A percentile compares a stretch with the other conserved stretches of the same genome.
phyloP scores from a whole-genome alignment of 129 eudicot species.

The Flaveria trinervia region DNA sequence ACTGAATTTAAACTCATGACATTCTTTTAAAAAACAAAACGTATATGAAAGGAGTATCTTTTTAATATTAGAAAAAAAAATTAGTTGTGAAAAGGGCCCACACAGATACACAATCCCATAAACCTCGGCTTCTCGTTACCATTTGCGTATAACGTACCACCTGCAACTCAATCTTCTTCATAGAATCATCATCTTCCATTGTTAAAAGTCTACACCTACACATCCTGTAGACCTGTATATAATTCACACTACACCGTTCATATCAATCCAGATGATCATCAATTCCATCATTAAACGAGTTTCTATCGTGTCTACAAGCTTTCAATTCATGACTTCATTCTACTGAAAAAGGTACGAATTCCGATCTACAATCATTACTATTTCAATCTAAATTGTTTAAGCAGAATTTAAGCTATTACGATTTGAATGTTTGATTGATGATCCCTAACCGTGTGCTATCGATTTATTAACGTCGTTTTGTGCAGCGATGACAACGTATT shows the following conservation, averaged over 20 bases:
- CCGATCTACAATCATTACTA: background rate
- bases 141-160: background rate
- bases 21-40: too few species aligned
- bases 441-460: background rate
- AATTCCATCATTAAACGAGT: background rate
- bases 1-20: too few species aligned
- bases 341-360: slow-evolving; percentile 2
- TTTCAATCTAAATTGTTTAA: background rate
- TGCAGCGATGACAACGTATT: background rate
- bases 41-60: background rate
- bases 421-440: background rate
- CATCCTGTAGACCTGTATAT: background rate
- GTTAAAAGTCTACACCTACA: slow-evolving; percentile 2
- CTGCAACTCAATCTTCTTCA: background rate
- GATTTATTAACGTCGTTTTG: background rate
- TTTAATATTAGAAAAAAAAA: background rate
- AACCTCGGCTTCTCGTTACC: background rate
- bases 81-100: slow-evolving; percentile 15
- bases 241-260: background rate
- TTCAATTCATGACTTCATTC: background rate
- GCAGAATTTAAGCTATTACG: background rate
- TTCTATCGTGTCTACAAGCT: background rate
- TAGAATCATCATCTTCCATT: background rate
- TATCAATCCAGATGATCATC: background rate
- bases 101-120: slow-evolving; percentile 25